Percentiles rank a stretch among this genome's conserved stretches.
phyloP scores from a whole-genome alignment of 2,329 filamentous ascomycete species.

The Aspergillus sp. region DNA sequence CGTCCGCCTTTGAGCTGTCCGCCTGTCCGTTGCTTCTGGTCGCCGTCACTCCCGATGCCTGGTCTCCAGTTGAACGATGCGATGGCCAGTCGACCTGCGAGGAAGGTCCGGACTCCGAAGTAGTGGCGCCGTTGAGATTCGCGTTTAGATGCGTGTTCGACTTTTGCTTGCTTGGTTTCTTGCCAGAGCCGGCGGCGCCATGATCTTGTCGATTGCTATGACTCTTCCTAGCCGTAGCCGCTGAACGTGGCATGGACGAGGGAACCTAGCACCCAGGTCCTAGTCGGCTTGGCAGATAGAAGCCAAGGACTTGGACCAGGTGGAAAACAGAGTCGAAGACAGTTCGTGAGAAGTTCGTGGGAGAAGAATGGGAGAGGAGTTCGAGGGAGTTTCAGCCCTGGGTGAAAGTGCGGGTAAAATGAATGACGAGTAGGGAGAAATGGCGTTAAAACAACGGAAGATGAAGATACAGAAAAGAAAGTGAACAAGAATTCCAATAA shows the following conservation, averaged over 20 bases:
- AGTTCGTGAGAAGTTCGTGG: conserved; percentile 21
- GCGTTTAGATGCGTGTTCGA: conserved; percentile 61
- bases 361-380: conserved; percentile 16
- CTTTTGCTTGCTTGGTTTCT: conserved; percentile 65
- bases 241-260: conserved; percentile 56
- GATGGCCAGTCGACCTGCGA: conserved; percentile 46
- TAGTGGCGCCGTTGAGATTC: conserved; percentile 50
- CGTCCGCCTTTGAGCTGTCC: conserved; percentile 39
- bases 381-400: conserved; percentile 18
- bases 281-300: conserved; percentile 54
- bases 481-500: conserved; percentile 20
- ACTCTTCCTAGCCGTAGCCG: conserved; percentile 57
- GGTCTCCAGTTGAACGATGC: conserved; percentile 45
- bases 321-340: conserved; percentile 33
- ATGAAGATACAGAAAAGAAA: conserved; percentile 23
- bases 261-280: conserved; percentile 47
- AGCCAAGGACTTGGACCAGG: conserved; percentile 53
- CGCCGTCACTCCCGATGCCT: conserved; percentile 31
- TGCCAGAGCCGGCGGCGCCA: conserved; percentile 79
- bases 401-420: conserved; percentile 18
- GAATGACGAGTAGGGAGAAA: conserved; percentile 25
- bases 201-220: conserved; percentile 82
- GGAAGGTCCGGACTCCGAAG: conserved; percentile 39
- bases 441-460: conserved; percentile 19
- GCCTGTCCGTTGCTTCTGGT: conserved; percentile 33